Conservation (phyloP, 2,329 filamentous ascomycete genomes). For the Neopestalotiopsis sp. region DNA sequence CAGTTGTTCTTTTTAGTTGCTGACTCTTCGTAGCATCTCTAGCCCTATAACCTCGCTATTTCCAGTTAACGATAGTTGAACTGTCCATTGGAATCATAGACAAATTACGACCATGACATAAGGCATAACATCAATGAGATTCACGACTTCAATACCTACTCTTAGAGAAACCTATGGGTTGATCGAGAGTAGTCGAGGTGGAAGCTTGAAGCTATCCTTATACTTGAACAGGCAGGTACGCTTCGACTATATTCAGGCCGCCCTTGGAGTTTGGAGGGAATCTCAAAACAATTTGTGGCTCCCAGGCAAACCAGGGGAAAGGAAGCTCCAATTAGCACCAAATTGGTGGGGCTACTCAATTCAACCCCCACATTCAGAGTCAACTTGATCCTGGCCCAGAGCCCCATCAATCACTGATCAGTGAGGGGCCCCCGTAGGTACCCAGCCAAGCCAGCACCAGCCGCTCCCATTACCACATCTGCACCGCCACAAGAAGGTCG, state of each 20-base stretch:
- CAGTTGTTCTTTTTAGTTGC: not conserved
- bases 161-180: no score
- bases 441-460: not conserved
- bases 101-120: no score
- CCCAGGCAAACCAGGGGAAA: not conserved
- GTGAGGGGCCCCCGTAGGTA: not conserved
- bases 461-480: not conserved
- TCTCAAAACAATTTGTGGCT: not conserved
- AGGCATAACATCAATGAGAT: no score
- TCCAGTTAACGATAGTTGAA: no score
- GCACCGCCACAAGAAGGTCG: conserved; percentile 18
- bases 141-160: no score
- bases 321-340: not conserved
- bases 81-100: no score
- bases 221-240: not conserved
- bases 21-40: no score
- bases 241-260: not conserved
- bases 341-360: not conserved
- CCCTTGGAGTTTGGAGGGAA: not conserved
- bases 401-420: not conserved
- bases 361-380: not conserved
- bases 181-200: no score
- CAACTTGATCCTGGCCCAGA: not conserved
- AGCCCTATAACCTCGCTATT: no score
- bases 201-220: no score